phyloP scores from a whole-genome alignment of 306 rosid species.

The Casuarina cunninghamiana region DNA sequence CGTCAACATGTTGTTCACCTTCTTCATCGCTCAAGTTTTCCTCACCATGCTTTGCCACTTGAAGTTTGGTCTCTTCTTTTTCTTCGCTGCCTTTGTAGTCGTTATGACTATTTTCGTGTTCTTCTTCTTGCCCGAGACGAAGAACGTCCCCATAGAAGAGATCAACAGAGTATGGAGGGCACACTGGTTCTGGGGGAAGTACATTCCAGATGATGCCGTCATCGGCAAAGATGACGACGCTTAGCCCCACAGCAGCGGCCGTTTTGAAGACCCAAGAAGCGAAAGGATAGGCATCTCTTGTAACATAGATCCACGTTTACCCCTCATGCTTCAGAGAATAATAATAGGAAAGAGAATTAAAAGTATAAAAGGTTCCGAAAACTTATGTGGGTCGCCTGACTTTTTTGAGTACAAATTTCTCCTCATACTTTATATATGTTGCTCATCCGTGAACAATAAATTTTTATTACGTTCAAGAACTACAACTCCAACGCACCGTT shows the following conservation, averaged over 20 bases:
- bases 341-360: too few species aligned
- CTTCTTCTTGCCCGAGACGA: constrained; percentile 56
- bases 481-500: too few species aligned
- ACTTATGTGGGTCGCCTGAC: too few species aligned
- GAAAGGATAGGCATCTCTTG: not conserved
- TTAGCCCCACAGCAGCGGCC: not conserved
- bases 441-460: too few species aligned
- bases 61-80: constrained; percentile 56
- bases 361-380: too few species aligned
- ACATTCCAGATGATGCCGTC: constrained; percentile 1
- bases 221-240: not conserved
- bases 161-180: constrained; percentile 48
- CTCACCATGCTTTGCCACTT: constrained; percentile 55
- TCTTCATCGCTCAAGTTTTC: constrained; percentile 45
- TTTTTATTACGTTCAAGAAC: too few species aligned
- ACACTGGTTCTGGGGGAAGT: constrained; percentile 60
- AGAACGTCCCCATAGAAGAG: constrained; percentile 51
- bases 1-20: constrained; percentile 57
- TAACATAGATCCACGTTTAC: too few species aligned
- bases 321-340: too few species aligned
- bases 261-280: not conserved
- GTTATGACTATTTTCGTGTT: constrained; percentile 46
- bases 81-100: constrained; percentile 44
- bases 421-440: too few species aligned
- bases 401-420: too few species aligned